Percentiles rank a stretch among this genome's conserved stretches.
Evolutionary conservation across 768 basidiomycete species (phyloP).

Genomic region (Agrocybe praecox): DNA sequence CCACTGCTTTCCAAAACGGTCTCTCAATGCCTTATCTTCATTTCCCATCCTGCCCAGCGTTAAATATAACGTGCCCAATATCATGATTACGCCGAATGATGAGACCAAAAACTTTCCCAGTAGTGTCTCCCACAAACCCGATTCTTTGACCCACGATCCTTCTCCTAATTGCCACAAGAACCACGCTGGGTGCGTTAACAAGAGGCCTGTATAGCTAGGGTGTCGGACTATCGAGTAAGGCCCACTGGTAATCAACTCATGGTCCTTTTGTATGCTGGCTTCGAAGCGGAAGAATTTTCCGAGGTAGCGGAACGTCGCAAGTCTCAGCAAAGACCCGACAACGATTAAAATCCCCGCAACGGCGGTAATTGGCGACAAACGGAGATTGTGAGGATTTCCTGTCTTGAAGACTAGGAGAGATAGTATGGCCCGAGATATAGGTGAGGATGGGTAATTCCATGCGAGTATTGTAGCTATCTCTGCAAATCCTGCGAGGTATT

Average conservation of each 20-base stretch:
- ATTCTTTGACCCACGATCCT: constrained; percentile 49
- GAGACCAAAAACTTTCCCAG: constrained; percentile 27
- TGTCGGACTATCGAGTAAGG: constrained; percentile 26
- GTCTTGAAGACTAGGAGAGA: constrained; percentile 1
- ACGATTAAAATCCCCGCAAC: constrained; percentile 11
- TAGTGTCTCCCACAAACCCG: constrained; percentile 33
- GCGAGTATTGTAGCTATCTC: constrained; percentile 15
- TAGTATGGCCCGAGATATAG: constrained; percentile 4
- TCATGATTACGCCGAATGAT: constrained; percentile 24
- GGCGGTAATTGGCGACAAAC: not conserved
- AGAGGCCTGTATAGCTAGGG: constrained; percentile 46
- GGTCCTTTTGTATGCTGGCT: constrained; percentile 40
- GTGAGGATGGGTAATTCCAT: constrained; percentile 1
- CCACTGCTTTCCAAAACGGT: constrained; percentile 12
- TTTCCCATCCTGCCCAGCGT: constrained; percentile 4
- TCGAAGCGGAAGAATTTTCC: constrained; percentile 45
- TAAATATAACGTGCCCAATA: constrained; percentile 17
- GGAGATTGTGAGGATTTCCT: constrained; percentile 9
- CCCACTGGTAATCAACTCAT: constrained; percentile 41
- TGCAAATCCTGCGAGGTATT: constrained; percentile 6
- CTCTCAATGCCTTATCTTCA: constrained; percentile 10
- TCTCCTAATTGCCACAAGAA: constrained; percentile 16
- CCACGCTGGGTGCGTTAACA: constrained; percentile 33
- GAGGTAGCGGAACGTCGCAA: constrained; percentile 11
- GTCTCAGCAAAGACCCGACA: constrained; percentile 9